Percentiles rank a stretch among this genome's conserved stretches.
Conservation (phyloP, 768 basidiomycete genomes). For the Leccinellum albellum region DNA sequence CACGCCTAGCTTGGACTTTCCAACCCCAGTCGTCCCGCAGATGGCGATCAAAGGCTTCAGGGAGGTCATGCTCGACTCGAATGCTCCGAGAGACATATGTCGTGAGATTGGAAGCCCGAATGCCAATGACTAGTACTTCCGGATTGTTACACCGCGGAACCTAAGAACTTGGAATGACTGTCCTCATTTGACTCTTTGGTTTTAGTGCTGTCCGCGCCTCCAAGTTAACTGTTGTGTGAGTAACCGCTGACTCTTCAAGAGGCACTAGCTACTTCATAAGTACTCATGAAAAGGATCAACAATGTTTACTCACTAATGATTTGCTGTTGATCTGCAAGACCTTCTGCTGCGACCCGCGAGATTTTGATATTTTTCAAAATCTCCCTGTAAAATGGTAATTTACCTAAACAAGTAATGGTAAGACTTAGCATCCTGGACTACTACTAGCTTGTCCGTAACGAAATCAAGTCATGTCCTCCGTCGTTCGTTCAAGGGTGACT, state of each 20-base stretch:
- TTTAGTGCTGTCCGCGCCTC: background rate
- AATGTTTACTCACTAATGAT: background rate
- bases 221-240: too few species aligned
- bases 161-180: too few species aligned
- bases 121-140: background rate
- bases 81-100: background rate
- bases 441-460: background rate
- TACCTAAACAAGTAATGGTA: background rate
- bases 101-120: background rate
- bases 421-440: background rate
- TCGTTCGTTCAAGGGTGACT: conserved; percentile 30
- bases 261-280: too few species aligned
- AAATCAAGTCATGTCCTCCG: conserved; percentile 32
- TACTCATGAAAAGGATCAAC: background rate
- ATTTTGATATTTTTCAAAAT: too few species aligned
- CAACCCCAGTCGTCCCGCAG: conserved; percentile 93
- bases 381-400: background rate
- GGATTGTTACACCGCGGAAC: background rate
- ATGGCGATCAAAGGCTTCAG: conserved; percentile 73
- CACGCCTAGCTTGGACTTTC: conserved; percentile 90
- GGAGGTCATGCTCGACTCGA: conserved; percentile 24
- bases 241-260: too few species aligned
- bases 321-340: background rate
- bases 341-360: too few species aligned
- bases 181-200: background rate